Percentiles rank a stretch among this genome's conserved stretches.
Conservation (phyloP, 495 filamentous ascomycete genomes). For the Aspergillus cavernicola region DNA sequence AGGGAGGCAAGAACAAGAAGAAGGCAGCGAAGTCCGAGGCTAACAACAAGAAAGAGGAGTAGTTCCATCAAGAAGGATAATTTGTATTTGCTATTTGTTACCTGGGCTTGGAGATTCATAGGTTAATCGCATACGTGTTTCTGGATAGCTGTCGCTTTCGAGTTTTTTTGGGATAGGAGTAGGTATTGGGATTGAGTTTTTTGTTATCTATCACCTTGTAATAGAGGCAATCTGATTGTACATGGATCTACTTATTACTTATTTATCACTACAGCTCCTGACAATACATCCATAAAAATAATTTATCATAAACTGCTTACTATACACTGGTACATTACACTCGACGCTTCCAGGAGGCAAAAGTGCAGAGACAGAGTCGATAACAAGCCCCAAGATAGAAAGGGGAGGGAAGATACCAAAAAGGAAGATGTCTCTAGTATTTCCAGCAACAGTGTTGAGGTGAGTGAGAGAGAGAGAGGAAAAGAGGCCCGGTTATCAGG, state of each 20-base stretch:
- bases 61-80: neutral
- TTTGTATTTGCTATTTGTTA: too few relatives aligned
- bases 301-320: conserved; percentile 15
- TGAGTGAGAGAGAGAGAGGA: conserved; percentile 12
- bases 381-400: conserved; percentile 3
- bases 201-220: too few relatives aligned
- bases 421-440: conserved; percentile 18
- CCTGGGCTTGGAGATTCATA: too few relatives aligned
- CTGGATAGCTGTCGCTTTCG: too few relatives aligned
- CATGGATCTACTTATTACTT: too few relatives aligned
- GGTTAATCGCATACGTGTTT: neutral
- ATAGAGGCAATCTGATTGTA: too few relatives aligned
- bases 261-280: too few relatives aligned
- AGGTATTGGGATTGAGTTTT: too few relatives aligned
- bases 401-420: conserved; percentile 20
- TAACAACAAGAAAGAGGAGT: conserved; percentile 5
- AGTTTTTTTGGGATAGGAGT: too few relatives aligned
- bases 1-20: conserved; percentile 22
- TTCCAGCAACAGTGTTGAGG: conserved; percentile 12
- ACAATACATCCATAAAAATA: too few relatives aligned
- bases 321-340: conserved; percentile 27
- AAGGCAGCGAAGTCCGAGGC: conserved; percentile 7
- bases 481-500: too few relatives aligned
- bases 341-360: conserved; percentile 4
- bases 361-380: neutral